phyloP scores from a whole-genome alignment of 441 rosid genomes.

The Eutrema salsugineum region DNA sequence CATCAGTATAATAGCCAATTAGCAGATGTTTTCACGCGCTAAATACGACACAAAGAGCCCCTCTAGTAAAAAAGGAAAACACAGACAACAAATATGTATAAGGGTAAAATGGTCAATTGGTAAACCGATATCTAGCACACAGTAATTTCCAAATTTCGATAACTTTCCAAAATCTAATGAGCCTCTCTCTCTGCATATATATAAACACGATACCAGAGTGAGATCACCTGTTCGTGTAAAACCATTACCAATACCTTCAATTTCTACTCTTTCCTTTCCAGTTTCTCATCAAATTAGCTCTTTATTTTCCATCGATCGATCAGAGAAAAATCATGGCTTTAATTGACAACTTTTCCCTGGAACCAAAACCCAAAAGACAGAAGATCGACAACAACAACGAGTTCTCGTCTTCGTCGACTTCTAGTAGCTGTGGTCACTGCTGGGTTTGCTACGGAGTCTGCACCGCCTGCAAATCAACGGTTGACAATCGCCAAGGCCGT shows the following conservation, averaged over 20 bases:
- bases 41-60: no score
- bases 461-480: neutral
- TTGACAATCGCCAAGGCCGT: neutral
- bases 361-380: constrained; percentile 11
- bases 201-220: no score
- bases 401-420: neutral
- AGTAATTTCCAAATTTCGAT: neutral
- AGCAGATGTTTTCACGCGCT: no score
- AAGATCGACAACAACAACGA: constrained; percentile 3
- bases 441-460: neutral
- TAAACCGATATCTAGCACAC: no score
- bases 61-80: no score
- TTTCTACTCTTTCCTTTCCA: neutral
- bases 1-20: no score
- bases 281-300: no score
- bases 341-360: neutral
- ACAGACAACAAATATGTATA: neutral
- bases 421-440: constrained; percentile 2
- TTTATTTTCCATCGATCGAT: neutral
- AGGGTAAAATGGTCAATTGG: neutral
- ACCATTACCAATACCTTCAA: neutral
- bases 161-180: neutral
- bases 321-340: constrained; percentile 3
- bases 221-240: neutral
- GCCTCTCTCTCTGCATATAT: neutral